phyloP scores from a whole-genome alignment of 495 filamentous ascomycete species.

The Trichoderma gamsii region DNA sequence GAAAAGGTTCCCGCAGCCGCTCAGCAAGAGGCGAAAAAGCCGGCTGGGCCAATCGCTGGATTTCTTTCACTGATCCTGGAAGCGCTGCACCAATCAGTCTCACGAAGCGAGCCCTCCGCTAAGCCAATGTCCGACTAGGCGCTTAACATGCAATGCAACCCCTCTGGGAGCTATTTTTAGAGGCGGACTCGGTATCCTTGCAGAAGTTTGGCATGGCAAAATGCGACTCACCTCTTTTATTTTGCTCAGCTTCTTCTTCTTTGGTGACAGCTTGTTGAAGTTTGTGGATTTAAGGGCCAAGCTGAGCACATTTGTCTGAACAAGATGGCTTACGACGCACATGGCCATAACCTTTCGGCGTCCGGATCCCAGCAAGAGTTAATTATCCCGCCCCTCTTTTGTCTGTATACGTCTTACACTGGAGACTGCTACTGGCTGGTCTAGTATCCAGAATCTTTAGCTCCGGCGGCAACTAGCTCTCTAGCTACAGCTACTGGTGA shows the following conservation, averaged over 20 bases:
- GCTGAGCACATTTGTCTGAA: too few relatives aligned
- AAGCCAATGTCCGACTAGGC: conserved; percentile 1
- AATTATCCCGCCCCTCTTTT: neutral
- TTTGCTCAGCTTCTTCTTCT: neutral
- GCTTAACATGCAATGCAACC: conserved; percentile 4
- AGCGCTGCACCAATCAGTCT: neutral
- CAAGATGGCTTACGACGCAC: too few relatives aligned
- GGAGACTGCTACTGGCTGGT: neutral
- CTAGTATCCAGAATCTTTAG: neutral
- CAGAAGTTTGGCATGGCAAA: neutral
- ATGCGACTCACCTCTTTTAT: neutral
- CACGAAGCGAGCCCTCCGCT: neutral
- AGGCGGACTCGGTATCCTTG: neutral
- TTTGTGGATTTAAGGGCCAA: too few relatives aligned
- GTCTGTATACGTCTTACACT: neutral
- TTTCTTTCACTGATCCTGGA: neutral
- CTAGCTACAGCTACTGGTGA: neutral
- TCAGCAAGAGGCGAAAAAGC: neutral
- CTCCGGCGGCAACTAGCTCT: neutral
- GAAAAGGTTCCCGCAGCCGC: neutral
- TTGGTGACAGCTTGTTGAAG: neutral
- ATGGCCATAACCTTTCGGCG: too few relatives aligned
- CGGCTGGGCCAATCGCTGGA: neutral
- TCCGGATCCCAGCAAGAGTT: neutral
- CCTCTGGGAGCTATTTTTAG: neutral